Base-by-base conservation (phyloP, 148 eudicot species). In the Linanthus parryae region DNA sequence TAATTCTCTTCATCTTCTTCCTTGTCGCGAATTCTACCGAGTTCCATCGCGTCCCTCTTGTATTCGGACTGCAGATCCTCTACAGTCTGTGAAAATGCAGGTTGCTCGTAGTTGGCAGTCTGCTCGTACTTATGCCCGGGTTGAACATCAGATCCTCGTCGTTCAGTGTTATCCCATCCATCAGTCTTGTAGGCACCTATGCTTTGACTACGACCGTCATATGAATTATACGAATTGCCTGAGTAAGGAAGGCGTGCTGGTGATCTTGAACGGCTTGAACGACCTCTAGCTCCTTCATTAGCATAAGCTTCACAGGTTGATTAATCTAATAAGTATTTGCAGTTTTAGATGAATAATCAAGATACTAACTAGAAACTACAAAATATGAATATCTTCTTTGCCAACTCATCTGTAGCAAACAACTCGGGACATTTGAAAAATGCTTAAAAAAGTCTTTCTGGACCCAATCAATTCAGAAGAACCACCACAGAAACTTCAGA, bases 271-370 rank as follows among this genome's bases (percentile, higher is more conserved):
- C 48, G 77, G 71, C 88, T 84, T 72, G 99, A 65, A 48, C 66
- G 84, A 58, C 78, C 77, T 71, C 82, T 73, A 36, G 78, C 91
- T 72, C 99, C 96, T 63, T 80, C 85, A 78, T 54, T 80, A 80
- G 74, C 91, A 80, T 84, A 88, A 88, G 91, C 99, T 94, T 88
- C 99, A 88, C 62, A 76, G 84, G 84, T 88, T 67, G 78, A 84
- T 84, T 76, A 79, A 56, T 57, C 67, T 70, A 80, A 88, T 82
- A 84, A 88, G 81, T 77, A 71, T 75, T 71, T 73, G 63, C 49
- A 54, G n/a, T 73, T 69, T 34, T 73, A 72, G 71, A 75, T 67
- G 68, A 65, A 67, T 57, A 74, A 69, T 35, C 68, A 48, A 65
- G 68, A 66, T 64, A 75, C 75, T 63, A 77, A 81, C 83, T 76